phyloP scores from a whole-genome alignment of 2,329 filamentous ascomycete genomes.

The Ophiosphaerella herpotricha region DNA sequence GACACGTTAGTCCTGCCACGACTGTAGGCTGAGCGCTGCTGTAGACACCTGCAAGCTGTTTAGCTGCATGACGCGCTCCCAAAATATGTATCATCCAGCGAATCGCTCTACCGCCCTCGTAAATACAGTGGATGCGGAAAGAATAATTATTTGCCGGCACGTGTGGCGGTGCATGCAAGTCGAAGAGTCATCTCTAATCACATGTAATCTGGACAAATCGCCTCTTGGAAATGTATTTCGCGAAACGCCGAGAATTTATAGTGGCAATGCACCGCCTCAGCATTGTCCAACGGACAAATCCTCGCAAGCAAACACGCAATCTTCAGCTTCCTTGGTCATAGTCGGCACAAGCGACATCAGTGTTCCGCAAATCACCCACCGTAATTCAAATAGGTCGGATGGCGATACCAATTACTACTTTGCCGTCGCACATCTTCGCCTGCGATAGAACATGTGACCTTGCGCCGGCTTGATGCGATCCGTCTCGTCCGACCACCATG shows the following conservation, averaged over 20 bases:
- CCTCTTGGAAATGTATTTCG: conserved; percentile 12
- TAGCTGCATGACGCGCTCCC: conserved; percentile 38
- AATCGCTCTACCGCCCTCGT: conserved; percentile 19
- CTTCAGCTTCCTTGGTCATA: conserved; percentile 4
- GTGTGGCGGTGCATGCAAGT: conserved; percentile 40
- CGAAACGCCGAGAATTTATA: conserved; percentile 14
- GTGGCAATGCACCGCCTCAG: conserved; percentile 32
- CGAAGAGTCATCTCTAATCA: conserved; percentile 25
- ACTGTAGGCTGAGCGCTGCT: conserved; percentile 35
- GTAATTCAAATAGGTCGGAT: conserved; percentile 7
- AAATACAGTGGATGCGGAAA: conserved; percentile 14
- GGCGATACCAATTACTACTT: conserved; percentile 1
- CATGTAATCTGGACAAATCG: conserved; percentile 24
- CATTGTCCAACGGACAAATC: conserved; percentile 18
- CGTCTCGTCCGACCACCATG: conserved; percentile 8
- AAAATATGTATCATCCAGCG: conserved; percentile 37
- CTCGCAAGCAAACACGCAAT: conserved; percentile 11
- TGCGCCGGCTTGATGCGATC: conserved; percentile 4
- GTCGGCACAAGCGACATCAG: conserved; percentile 8
- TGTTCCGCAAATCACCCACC: conserved; percentile 2
- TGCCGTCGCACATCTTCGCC: conserved; percentile 1
- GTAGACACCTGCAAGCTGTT: conserved; percentile 29
- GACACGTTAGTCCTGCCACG: conserved; percentile 40
- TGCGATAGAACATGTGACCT: conserved; percentile 14
- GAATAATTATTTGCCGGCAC: conserved; percentile 11